These are phyloP conservation scores for Globisporangium alternatum DNA, from an alignment of 352 stramenopile genomes.

Conservation along the genomic window DNA sequence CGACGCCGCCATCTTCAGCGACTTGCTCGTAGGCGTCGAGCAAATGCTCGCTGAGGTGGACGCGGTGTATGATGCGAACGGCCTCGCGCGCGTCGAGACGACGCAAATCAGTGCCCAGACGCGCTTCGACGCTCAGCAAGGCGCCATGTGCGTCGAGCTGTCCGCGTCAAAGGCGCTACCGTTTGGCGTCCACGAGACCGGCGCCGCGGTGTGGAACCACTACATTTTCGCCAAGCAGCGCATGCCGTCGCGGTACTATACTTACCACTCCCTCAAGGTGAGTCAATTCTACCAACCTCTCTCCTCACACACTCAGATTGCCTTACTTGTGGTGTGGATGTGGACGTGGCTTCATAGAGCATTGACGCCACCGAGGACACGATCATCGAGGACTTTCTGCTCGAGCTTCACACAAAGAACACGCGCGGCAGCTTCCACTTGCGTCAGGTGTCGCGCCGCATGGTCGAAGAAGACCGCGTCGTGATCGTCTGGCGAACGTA, in stretches of 20 bases:
- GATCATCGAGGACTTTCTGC: not conserved
- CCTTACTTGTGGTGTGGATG: not conserved
- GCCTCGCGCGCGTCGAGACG: slow-evolving; percentile 21
- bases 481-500: slow-evolving; percentile 40
- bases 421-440: slow-evolving; percentile 37
- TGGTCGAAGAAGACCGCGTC: slow-evolving; percentile 27
- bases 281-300: too few relatives aligned
- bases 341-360: not conserved
- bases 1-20: slow-evolving; percentile 16
- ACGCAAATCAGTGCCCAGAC: slow-evolving; percentile 24
- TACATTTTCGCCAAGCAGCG: slow-evolving; percentile 25
- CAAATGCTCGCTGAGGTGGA: slow-evolving; percentile 25
- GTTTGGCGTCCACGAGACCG: slow-evolving; percentile 25
- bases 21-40: slow-evolving; percentile 22
- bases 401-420: slow-evolving; percentile 30
- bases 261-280: slow-evolving; percentile 25
- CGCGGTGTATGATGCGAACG: slow-evolving; percentile 21
- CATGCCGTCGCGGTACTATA: slow-evolving; percentile 29
- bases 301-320: too few relatives aligned
- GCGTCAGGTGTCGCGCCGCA: slow-evolving; percentile 30
- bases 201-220: slow-evolving; percentile 39
- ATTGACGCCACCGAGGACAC: not conserved
- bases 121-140: slow-evolving; percentile 17
- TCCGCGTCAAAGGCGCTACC: slow-evolving; percentile 28
- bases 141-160: slow-evolving; percentile 23